Evolutionary conservation across 2,329 filamentous ascomycete species (phyloP).

Genomic region (Penicillium sp.): DNA sequence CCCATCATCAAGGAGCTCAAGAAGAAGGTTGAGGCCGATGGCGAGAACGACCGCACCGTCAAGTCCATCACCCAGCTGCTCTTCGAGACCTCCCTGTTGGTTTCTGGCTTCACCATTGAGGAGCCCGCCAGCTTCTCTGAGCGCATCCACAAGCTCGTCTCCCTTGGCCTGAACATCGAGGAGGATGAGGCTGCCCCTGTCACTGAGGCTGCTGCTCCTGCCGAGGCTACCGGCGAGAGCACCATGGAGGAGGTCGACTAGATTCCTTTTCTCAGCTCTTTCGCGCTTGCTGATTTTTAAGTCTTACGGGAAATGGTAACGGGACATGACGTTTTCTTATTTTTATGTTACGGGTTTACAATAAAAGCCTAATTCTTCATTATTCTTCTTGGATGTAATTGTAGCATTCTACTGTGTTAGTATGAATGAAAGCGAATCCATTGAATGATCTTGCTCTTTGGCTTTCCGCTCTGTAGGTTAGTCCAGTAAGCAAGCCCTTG

Average conservation of each 20-base stretch:
- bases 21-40: constrained; percentile 97
- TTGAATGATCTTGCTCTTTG: no score
- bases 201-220: constrained; percentile 57
- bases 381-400: background rate
- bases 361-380: constrained; percentile 4
- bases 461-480: no score
- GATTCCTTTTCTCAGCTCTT: constrained; percentile 25
- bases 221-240: constrained; percentile 72
- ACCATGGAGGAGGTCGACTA: constrained; percentile 99
- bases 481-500: no score
- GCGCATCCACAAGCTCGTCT: constrained; percentile 99
- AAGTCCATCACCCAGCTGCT: constrained; percentile 98
- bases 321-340: constrained; percentile 28
- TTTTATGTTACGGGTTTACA: constrained; percentile 7
- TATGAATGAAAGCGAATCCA: no score
- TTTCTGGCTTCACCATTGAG: constrained; percentile 99
- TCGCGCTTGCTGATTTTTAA: constrained; percentile 19
- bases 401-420: no score
- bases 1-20: constrained; percentile 98
- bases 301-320: constrained; percentile 30
- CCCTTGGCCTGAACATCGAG: constrained; percentile 94
- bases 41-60: constrained; percentile 97
- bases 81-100: constrained; percentile 96
- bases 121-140: constrained; percentile 97
- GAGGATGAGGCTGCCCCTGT: constrained; percentile 70